Percentiles rank a stretch among this genome's conserved stretches.
phyloP scores from a whole-genome alignment of 1,139 yeast species.

The Hansenula sp. region DNA sequence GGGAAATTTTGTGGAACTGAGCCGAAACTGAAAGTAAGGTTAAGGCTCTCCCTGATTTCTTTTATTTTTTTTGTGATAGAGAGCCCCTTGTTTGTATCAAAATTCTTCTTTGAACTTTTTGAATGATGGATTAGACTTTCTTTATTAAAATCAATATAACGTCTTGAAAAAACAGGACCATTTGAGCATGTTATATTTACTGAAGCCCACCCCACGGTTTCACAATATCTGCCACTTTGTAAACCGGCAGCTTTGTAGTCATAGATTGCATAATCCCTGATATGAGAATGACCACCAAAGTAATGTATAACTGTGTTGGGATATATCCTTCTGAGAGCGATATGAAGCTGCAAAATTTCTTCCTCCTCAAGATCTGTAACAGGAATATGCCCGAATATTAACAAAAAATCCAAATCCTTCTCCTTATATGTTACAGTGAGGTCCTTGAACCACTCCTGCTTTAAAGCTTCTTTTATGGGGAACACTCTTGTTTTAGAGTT shows the following conservation, averaged over 20 bases:
- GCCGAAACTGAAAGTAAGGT: conserved; percentile 58
- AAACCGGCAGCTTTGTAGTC: conserved; percentile 70
- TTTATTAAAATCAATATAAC: conserved; percentile 77
- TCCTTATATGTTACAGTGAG: conserved; percentile 39
- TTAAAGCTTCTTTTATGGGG: conserved; percentile 51
- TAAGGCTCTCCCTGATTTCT: conserved; percentile 41
- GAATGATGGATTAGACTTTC: conserved; percentile 68
- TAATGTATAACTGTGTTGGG: conserved; percentile 71
- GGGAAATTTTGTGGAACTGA: conserved; percentile 61
- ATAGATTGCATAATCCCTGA: conserved; percentile 71
- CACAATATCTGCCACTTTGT: conserved; percentile 91
- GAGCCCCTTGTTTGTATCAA: conserved; percentile 49
- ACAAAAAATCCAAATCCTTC: conserved; percentile 55
- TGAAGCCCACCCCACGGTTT: conserved; percentile 85
- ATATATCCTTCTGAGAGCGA: conserved; percentile 47
- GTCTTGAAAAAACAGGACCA: conserved; percentile 47
- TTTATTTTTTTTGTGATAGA: conserved; percentile 42
- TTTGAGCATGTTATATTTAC: conserved; percentile 30
- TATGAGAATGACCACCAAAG: conserved; percentile 94
- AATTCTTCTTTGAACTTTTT: conserved; percentile 21
- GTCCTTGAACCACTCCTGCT: conserved; percentile 61
- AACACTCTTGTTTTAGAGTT: conserved; percentile 62
- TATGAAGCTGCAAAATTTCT: conserved; percentile 44
- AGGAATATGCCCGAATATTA: conserved; percentile 81
- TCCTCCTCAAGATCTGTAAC: conserved; percentile 54